Base-by-base conservation (phyloP, 2,329 filamentous ascomycete genomes). In the Neonectria neomacrospora region DNA sequence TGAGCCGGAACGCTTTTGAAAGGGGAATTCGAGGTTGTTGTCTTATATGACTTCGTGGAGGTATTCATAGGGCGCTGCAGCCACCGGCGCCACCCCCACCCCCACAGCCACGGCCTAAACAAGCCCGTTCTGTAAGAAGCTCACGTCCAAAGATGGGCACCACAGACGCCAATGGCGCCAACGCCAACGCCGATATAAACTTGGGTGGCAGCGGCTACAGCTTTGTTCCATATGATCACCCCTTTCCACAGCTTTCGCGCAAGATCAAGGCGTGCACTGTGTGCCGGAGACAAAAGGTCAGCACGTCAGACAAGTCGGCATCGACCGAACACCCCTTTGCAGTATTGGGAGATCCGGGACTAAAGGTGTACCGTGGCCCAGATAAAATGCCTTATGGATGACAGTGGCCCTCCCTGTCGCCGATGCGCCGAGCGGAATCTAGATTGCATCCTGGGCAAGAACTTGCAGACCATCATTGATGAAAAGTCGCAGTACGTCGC, bases 321-420 rank as follows among this genome's bases (percentile, higher is more conserved):
- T 32, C 16, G 23, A 23, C 28, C 9, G 28, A 14, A 18, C 10
- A 30, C 11, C 26, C 10, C 26, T 16, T 18, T 32, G 5, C 26
- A 20, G 16, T 32, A 16, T 6, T 18, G 10, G 11, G 16, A 34
- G 6, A 28, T 47, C 28, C n/a, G 6, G 2, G 20, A 50, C 26
- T 50, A 11, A 32, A 16, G 10, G 11, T 32, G 10, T 11, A 4
- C 12, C 28, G 2, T 32, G n/a, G 12, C 9, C 14, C 54, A 79
- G 77, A 79, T 80, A 48, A 77, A 77, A 66, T 80, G 78, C 56
- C 64, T 78, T 12, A 80, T 80, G 77, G 75, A 77, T 30, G 73
- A 77, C 20, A 68, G 63, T 16, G 76, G 76, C 3, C 76, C 77
- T 12, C 77, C 77, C 4, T 80, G 78, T 64, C 73, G 73, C n/a